phyloP scores from a whole-genome alignment of 2,329 filamentous ascomycete species.

The Ascochyta fabae region DNA sequence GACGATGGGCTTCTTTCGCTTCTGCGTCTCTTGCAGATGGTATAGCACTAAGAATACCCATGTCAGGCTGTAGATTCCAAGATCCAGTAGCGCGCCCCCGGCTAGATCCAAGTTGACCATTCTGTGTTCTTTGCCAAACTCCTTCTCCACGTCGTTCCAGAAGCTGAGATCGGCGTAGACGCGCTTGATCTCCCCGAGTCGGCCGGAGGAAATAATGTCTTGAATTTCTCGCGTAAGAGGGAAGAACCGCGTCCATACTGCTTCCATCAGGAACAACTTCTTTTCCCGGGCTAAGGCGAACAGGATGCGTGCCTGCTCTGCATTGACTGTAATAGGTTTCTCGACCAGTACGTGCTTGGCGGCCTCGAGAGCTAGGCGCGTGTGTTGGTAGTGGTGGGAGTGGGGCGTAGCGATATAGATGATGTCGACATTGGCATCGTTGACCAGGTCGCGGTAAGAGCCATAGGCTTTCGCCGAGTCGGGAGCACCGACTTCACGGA shows the following conservation, averaged over 20 bases:
- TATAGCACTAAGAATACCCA: constrained; percentile 91
- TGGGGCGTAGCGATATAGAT: constrained; percentile 89
- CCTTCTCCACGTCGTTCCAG: constrained; percentile 58
- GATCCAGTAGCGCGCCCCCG: constrained; percentile 79
- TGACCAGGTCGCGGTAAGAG: constrained; percentile 79
- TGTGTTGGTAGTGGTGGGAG: constrained; percentile 90
- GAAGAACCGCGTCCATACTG: constrained; percentile 89
- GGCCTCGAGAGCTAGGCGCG: constrained; percentile 77
- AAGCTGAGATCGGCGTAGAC: constrained; percentile 65
- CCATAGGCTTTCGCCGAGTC: constrained; percentile 73
- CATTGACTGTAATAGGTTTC: constrained; percentile 86
- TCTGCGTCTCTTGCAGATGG: constrained; percentile 59
- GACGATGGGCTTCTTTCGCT: constrained; percentile 72
- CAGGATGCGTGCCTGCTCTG: constrained; percentile 75
- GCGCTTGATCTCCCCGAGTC: constrained; percentile 61
- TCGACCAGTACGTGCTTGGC: constrained; percentile 89
- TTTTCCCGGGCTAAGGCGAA: constrained; percentile 73
- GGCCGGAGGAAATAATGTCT: constrained; percentile 63
- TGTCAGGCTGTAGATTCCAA: constrained; percentile 85
- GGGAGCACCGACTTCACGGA: constrained; percentile 72
- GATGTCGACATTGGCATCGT: constrained; percentile 78
- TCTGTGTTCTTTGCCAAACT: constrained; percentile 64
- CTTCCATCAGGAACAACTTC: constrained; percentile 57
- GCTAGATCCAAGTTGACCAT: constrained; percentile 85
- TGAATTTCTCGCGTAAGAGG: constrained; percentile 77